Base-by-base conservation (phyloP, 768 basidiomycete species). In the Coprinellus micaceus region DNA sequence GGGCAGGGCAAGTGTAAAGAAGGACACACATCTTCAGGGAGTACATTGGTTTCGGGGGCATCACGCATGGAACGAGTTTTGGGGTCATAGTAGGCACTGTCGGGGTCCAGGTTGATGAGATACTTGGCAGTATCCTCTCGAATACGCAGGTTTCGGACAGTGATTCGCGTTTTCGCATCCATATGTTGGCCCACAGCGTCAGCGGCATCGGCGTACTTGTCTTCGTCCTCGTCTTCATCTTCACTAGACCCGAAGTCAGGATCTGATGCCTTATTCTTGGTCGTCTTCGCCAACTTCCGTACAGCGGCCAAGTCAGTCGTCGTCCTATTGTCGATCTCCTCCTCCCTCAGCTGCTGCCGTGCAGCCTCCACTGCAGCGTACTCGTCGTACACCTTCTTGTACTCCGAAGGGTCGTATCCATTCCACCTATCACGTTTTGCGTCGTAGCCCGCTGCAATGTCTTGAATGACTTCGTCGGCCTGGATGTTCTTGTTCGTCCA, bases 1-100 rank as follows among this genome's bases (percentile, higher is more conserved):
- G 21, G 11, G 37, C n/a, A 44, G 19, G 7, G 21, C 30, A 21
- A 4, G 30, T 26, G 58, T 39, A 30, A 3, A 15, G 56, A 12
- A 22, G 36, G 7, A 74, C 89, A 50, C 67, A 95, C 94, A 65
- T 98, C 96, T 71, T 96, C 94, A n/a, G 91, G 74, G 5, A 85
- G 77, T 24, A 91, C 76, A 62, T 84, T 82, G 68, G 82, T 84
- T 13, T 86, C 58, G 0, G 96, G 97, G 40, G 96, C 95, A 66
- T 99, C 97, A 72, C 97, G 89, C 97, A 99, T 99, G 6, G 96
- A 98, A 66, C 97, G 88, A 12, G 97, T 98, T 77, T 99, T 99
- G 46, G 97, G 97, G 67, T 99, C 97, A 68, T 99, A 99, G 75
- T 98, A 98, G 9, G 97, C 97, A 64, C 91, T 94, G 0, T 92